A percentile compares a stretch with the other conserved stretches of the same genome.
These are phyloP conservation scores for Cocos nucifera DNA, from an alignment of 176 grass and related monocot species.

Conservation along the genomic window DNA sequence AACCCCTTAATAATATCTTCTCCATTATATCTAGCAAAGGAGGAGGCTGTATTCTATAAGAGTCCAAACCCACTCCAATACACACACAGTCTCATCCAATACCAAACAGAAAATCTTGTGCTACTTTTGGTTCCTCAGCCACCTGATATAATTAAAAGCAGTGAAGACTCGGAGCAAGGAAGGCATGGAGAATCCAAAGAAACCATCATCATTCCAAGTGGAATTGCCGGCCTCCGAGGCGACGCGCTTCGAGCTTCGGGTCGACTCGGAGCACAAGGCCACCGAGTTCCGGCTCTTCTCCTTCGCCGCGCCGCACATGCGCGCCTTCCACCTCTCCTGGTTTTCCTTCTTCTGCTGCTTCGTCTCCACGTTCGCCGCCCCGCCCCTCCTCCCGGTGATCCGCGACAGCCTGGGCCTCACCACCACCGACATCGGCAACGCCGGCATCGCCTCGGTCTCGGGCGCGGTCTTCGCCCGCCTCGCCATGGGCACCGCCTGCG, in stretches of 20 bases:
- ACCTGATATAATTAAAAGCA: no score
- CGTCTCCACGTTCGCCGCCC: slow-evolving; percentile 76
- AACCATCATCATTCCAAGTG: background rate
- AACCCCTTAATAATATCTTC: no score
- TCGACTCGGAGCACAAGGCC: slow-evolving; percentile 88
- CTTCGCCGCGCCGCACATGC: slow-evolving; percentile 68
- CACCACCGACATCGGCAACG: slow-evolving; percentile 85
- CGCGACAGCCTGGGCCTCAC: slow-evolving; percentile 71
- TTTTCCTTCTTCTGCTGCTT: slow-evolving; percentile 99
- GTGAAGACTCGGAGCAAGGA: background rate
- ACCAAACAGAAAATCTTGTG: no score
- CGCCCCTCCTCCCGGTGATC: slow-evolving; percentile 82
- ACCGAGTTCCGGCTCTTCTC: slow-evolving; percentile 94
- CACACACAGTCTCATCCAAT: no score
- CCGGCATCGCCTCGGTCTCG: slow-evolving; percentile 82
- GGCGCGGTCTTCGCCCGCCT: slow-evolving; percentile 82
- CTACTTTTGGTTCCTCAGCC: no score
- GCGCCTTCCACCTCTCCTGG: slow-evolving; percentile 86
- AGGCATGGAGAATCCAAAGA: slow-evolving; percentile 6
- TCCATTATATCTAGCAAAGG: no score
- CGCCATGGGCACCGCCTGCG: slow-evolving; percentile 93
- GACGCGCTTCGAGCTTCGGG: slow-evolving; percentile 50
- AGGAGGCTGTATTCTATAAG: no score
- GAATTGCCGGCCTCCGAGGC: background rate
- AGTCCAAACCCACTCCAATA: no score